Evolutionary conservation across 805 yeast genomes (phyloP).

Genomic region (Wickerhamiella parazyma): DNA sequence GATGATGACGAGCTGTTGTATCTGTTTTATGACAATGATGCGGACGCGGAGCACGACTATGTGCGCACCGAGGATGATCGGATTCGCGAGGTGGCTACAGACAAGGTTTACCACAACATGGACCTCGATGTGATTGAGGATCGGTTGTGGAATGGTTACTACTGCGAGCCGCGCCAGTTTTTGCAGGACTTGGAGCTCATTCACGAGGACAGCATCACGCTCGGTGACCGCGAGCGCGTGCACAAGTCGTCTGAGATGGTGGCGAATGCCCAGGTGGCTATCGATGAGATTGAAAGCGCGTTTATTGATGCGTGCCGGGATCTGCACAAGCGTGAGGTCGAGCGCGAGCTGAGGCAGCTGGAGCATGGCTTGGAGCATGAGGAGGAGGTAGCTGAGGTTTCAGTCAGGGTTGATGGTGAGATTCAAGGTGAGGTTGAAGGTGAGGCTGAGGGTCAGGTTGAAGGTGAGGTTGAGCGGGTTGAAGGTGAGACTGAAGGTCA

Average conservation of each 20-base stretch:
- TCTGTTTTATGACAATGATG: slow-evolving; percentile 46
- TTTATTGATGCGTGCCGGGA: slow-evolving; percentile 66
- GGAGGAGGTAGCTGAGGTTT: background rate
- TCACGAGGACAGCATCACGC: slow-evolving; percentile 55
- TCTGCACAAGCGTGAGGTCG: slow-evolving; percentile 26
- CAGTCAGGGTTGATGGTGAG: no score
- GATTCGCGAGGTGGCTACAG: slow-evolving; percentile 71
- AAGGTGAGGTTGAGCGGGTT: no score
- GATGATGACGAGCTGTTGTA: slow-evolving; percentile 65
- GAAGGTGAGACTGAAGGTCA: no score
- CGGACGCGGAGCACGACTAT: slow-evolving; percentile 27
- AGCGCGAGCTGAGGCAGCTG: slow-evolving; percentile 17
- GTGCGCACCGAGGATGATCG: slow-evolving; percentile 41
- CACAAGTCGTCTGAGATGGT: slow-evolving; percentile 82
- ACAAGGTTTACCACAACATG: slow-evolving; percentile 66
- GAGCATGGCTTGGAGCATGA: slow-evolving; percentile 13
- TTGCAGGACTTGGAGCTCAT: slow-evolving; percentile 75
- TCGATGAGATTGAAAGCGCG: slow-evolving; percentile 74
- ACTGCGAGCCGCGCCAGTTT: slow-evolving; percentile 84
- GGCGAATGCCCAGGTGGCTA: slow-evolving; percentile 90
- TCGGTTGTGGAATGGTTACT: slow-evolving; percentile 91
- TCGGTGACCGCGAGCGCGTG: slow-evolving; percentile 73
- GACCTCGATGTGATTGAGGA: slow-evolving; percentile 91
- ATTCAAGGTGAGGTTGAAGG: no score
- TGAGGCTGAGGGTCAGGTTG: no score